Percentiles rank a stretch among this genome's conserved stretches.
phyloP scores from a whole-genome alignment of 1,284 basidiomycete species.

The Trichosporon asahii region DNA sequence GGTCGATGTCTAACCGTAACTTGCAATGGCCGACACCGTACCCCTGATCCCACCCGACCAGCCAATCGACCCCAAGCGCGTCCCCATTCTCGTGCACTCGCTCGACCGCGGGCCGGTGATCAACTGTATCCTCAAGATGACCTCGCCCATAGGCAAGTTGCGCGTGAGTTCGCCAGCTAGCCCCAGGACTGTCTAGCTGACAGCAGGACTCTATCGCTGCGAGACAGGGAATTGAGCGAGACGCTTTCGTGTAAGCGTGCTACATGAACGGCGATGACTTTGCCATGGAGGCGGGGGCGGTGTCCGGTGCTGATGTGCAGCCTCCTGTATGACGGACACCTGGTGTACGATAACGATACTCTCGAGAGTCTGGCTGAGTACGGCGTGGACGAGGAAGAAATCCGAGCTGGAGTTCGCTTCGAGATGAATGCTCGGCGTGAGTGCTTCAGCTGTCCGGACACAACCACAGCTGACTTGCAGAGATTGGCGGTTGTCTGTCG shows the following conservation, averaged over 20 bases:
- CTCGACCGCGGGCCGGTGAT: neutral
- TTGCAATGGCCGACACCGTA: neutral
- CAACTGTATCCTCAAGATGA: neutral
- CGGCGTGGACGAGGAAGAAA: neutral
- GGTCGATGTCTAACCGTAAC: neutral
- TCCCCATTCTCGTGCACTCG: neutral
- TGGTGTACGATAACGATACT: neutral
- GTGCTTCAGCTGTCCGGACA: neutral
- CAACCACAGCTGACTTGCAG: neutral
- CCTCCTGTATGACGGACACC: neutral
- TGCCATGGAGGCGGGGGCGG: too few species aligned
- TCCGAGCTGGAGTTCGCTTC: neutral
- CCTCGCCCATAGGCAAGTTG: neutral
- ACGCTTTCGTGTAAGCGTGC: neutral
- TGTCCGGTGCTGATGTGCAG: neutral
- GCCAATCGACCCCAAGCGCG: neutral
- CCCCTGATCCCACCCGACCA: neutral
- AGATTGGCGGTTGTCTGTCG: neutral
- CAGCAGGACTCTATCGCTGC: neutral
- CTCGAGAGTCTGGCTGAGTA: neutral
- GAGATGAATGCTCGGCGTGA: neutral
- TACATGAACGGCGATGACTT: too few species aligned
- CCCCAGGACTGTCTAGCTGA: neutral
- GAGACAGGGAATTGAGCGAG: neutral
- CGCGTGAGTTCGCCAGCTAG: neutral